phyloP scores from a whole-genome alignment of 306 rosid species.

The Acmispon strigosus region DNA sequence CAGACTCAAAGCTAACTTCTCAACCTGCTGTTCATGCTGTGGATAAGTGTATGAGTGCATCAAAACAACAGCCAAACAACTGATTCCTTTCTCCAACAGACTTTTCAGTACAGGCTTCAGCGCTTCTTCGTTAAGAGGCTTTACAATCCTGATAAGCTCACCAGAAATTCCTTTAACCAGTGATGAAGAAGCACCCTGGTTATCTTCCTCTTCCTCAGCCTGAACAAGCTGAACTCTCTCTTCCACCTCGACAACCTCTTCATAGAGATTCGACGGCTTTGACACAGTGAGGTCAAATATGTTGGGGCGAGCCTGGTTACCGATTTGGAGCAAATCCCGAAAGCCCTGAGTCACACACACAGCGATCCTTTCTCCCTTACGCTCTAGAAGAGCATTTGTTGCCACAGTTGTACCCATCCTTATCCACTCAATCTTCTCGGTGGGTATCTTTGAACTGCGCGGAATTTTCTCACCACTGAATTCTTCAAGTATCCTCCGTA shows the following conservation, averaged over 20 bases:
- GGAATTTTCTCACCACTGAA: conserved; percentile 47
- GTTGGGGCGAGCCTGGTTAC: conserved; percentile 95
- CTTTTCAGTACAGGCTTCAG: conserved; percentile 49
- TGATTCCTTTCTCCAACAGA: conserved; percentile 63
- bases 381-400: conserved; percentile 86
- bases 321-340: conserved; percentile 77
- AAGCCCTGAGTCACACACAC: conserved; percentile 87
- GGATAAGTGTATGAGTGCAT: conserved; percentile 91
- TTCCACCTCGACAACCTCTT: conserved; percentile 81
- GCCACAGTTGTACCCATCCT: conserved; percentile 98
- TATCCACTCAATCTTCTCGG: conserved; percentile 91
- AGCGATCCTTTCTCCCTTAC: conserved; percentile 87
- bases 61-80: conserved; percentile 82
- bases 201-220: conserved; percentile 31
- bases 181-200: conserved; percentile 22
- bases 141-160: conserved; percentile 69
- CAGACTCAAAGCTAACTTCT: conserved; percentile 58
- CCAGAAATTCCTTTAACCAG: conserved; percentile 74
- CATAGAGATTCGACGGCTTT: conserved; percentile 80
- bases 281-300: conserved; percentile 82
- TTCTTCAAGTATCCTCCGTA: conserved; percentile 76
- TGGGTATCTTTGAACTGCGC: conserved; percentile 58
- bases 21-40: conserved; percentile 60
- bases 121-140: conserved; percentile 59
- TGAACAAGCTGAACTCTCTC: conserved; percentile 74